Conservation (phyloP, 495 filamentous ascomycete genomes). For the Talaromyces stipitatus region DNA sequence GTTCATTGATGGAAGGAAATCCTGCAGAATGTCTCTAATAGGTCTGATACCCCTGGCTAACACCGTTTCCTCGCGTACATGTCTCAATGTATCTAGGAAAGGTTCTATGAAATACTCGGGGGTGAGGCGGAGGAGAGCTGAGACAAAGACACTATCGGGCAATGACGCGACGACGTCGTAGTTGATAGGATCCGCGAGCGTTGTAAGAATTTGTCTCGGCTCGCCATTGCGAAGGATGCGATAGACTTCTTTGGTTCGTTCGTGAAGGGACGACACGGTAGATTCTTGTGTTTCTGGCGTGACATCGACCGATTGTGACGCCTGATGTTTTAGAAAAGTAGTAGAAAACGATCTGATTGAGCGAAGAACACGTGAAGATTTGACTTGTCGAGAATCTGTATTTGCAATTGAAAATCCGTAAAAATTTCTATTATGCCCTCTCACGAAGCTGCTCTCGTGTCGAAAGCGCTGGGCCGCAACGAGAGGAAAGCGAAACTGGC, state of each 20-base stretch:
- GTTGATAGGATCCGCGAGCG: background rate
- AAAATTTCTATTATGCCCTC: background rate
- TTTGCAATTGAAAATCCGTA: background rate
- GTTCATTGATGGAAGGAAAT: conserved; percentile 35
- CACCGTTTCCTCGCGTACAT: conserved; percentile 35
- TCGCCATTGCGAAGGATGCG: background rate
- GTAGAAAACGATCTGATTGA: background rate
- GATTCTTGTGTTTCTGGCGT: background rate
- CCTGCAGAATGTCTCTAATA: conserved; percentile 24
- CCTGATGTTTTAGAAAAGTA: background rate
- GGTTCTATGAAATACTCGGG: conserved; percentile 37
- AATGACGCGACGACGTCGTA: conserved; percentile 14
- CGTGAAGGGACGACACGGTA: background rate
- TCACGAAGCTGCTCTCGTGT: background rate
- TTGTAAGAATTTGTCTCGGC: background rate
- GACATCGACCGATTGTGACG: background rate
- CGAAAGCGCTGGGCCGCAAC: background rate
- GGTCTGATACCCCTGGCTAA: conserved; percentile 16
- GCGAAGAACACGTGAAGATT: background rate
- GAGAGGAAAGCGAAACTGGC: background rate
- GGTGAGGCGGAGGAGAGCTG: conserved; percentile 29
- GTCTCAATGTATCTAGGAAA: conserved; percentile 40
- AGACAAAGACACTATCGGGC: conserved; percentile 27
- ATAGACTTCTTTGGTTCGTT: background rate
- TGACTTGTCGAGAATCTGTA: background rate